Base-by-base conservation (phyloP, 202 grass and related monocot species). In the Schoenoplectus triqueter region DNA sequence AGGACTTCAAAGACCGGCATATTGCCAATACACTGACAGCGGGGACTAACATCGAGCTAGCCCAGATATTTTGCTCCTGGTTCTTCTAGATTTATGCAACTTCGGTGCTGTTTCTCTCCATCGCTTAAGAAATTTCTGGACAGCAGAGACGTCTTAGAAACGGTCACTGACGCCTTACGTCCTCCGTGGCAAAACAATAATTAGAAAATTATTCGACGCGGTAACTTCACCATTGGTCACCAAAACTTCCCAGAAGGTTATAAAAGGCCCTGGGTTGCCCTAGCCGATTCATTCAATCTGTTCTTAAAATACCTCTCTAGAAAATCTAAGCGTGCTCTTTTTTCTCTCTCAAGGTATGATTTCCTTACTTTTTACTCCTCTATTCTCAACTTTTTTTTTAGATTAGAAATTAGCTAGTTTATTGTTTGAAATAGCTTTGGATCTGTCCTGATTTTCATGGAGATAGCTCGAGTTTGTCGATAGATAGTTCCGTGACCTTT, bases 101-200 rank as follows among this genome's bases (percentile, higher is more conserved):
- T 71, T 47, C 42, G 11, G 13, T 47, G 42, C 2, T 8, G 10
- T 71, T 73, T 48, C 46, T 11, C 9, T 56, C 69, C 7, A 73
- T n/a, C 69, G 46, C 3, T 51, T 1, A 50, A 51, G 69, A 51
- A 42, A 42, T 61, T 15, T 61, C 31, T 11, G 7, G 60, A 21
- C 1, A 64, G 2, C 14, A 66, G 39, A 78, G 74, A 44, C 74
- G 21, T 78, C 6, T 78, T 42, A 8, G 54, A 61, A 60, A 61
- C 74, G 74, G 52, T 41, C 18, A 75, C 71, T 52, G 48, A 74
- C 73, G 2, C 13, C 14, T 17, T 42, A 8, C 13, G 8, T 15
- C 52, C 74, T 6, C 59, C 54, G 31, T 41, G 21, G 10, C 74
- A 15, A 73, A 79, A 55, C 75, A 79, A 78, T 61, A 79, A 61